Evolutionary conservation across 2,329 filamentous ascomycete species (phyloP).

Genomic region (Botryotinia narcissicola): DNA sequence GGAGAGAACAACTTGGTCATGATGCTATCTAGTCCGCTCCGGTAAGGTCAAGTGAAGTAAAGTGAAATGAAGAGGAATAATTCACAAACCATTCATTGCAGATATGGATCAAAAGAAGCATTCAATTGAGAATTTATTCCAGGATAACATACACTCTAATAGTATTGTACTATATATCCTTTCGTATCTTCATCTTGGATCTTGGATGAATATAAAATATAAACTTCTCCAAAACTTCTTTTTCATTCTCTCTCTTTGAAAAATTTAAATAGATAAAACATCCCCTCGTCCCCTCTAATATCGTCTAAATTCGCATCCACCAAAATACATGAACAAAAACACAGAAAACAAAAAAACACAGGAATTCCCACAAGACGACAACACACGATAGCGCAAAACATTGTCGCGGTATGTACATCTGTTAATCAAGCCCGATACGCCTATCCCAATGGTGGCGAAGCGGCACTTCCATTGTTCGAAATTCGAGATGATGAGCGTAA

Average conservation of each 20-base stretch:
- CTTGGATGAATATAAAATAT: not conserved
- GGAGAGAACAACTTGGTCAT: not conserved
- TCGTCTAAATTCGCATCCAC: not conserved
- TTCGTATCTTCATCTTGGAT: not conserved
- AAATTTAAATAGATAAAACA: not conserved
- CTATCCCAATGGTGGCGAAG: conserved; percentile 49
- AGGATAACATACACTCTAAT: not conserved
- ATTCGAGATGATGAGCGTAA: conserved; percentile 41
- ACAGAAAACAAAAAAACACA: not conserved
- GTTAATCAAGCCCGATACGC: conserved; percentile 45
- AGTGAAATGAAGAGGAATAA: not conserved
- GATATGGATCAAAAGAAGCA: not conserved
- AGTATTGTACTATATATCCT: not conserved
- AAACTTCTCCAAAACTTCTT: not conserved
- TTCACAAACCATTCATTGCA: not conserved
- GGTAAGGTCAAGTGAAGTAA: not conserved
- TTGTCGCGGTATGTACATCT: conserved; percentile 45
- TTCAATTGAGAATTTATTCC: not conserved
- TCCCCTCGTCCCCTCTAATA: not conserved
- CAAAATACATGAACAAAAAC: not conserved
- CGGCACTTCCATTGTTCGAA: conserved; percentile 47
- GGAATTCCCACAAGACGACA: conserved; percentile 35
- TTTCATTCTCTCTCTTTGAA: not conserved
- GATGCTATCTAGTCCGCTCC: not conserved
- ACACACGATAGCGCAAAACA: conserved; percentile 52